phyloP scores from a whole-genome alignment of 2,329 filamentous ascomycete genomes.

The Penicillium sp. region DNA sequence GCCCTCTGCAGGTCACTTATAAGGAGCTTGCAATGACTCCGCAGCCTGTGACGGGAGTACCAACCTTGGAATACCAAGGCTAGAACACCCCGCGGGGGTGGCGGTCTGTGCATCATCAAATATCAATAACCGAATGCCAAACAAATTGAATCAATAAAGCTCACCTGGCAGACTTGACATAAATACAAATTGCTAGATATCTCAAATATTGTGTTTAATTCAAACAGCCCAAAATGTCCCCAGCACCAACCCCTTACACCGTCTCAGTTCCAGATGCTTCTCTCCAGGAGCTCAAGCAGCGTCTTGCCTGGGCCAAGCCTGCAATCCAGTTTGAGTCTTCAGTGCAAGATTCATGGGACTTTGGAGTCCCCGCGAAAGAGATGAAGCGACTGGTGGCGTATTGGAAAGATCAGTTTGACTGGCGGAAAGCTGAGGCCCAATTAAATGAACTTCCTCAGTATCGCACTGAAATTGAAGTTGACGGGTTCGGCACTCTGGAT shows the following conservation, averaged over 20 bases:
- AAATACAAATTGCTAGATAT: no score
- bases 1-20: no score
- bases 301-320: conserved; percentile 16
- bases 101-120: background rate
- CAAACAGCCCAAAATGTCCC: conserved; percentile 8
- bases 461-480: conserved; percentile 53
- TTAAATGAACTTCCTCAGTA: conserved; percentile 65
- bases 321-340: conserved; percentile 19
- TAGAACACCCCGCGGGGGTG: background rate
- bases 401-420: conserved; percentile 62
- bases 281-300: conserved; percentile 20
- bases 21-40: no score
- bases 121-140: no score
- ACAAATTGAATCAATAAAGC: background rate
- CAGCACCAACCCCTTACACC: conserved; percentile 8
- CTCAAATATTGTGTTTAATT: background rate
- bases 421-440: conserved; percentile 60
- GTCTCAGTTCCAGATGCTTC: conserved; percentile 15
- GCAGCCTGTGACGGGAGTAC: background rate
- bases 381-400: conserved; percentile 53
- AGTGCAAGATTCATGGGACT: conserved; percentile 19
- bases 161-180: background rate
- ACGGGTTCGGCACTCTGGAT: conserved; percentile 60
- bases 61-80: background rate
- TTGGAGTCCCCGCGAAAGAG: conserved; percentile 19